Percentiles rank a stretch among this genome's conserved stretches.
Conservation (phyloP, 225 moss, liverwort and hornwort species). For the Straminergon stramineum region DNA sequence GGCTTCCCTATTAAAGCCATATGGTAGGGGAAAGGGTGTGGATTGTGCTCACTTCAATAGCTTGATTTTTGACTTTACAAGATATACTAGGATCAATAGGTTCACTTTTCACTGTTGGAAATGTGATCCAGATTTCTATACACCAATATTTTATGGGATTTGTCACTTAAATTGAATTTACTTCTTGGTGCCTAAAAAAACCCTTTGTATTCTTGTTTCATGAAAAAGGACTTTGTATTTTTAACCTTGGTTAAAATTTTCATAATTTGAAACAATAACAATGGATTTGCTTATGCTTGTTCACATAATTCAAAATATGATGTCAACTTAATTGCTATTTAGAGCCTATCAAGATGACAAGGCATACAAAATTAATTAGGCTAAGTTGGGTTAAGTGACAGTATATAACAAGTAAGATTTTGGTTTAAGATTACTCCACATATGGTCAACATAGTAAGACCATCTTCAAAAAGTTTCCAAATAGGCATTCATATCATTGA, state of each 20-base stretch:
- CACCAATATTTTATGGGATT: neutral
- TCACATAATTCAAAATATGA: neutral
- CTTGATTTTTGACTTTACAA: neutral
- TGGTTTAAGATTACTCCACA: too few species aligned
- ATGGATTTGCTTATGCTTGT: neutral
- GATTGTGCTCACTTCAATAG: neutral
- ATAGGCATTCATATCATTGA: neutral
- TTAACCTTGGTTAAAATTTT: neutral
- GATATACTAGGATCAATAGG: neutral
- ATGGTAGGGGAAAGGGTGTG: fast-evolving
- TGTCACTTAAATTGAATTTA: neutral
- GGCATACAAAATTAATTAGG: too few species aligned
- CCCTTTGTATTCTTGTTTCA: neutral
- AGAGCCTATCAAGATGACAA: neutral
- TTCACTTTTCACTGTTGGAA: neutral
- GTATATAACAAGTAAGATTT: too few species aligned
- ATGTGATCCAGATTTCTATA: neutral
- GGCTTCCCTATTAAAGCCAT: neutral
- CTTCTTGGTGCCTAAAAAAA: neutral
- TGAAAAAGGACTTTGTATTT: neutral
- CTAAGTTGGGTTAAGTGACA: neutral
- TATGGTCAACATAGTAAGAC: neutral
- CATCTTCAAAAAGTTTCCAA: neutral
- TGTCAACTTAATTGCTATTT: neutral
- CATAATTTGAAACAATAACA: neutral